Conservation (phyloP, 192 early-diverging fungal species). For the Coemansia asiatica region DNA sequence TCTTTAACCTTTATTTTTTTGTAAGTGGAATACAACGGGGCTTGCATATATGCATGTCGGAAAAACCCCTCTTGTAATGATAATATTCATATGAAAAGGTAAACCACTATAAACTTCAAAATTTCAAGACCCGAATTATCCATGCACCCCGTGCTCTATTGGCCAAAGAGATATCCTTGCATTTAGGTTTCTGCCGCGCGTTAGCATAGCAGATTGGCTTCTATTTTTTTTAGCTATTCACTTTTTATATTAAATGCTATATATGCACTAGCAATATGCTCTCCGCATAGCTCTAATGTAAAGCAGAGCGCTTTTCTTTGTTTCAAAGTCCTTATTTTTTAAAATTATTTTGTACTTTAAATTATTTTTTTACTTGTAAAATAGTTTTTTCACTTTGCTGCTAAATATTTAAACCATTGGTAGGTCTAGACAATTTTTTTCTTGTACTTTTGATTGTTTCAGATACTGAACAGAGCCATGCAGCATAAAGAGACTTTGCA, state of each 20-base stretch:
- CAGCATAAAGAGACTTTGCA: not conserved
- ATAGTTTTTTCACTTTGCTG: not conserved
- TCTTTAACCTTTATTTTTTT: not conserved
- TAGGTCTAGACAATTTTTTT: not conserved
- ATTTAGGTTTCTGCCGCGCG: not conserved
- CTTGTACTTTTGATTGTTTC: not conserved
- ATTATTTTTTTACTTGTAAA: not conserved
- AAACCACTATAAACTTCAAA: not conserved
- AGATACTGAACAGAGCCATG: not conserved
- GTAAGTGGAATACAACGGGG: not conserved
- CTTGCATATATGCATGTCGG: slow-evolving; percentile 1
- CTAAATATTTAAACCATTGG: not conserved
- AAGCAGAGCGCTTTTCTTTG: not conserved
- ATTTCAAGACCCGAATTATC: not conserved
- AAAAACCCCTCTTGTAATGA: not conserved
- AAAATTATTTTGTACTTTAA: not conserved
- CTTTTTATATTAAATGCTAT: not conserved
- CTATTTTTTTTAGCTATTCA: not conserved
- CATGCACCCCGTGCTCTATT: not conserved
- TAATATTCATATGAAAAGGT: not conserved
- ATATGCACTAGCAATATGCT: not conserved
- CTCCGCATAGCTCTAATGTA: not conserved
- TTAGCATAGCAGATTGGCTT: not conserved
- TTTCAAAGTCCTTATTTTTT: not conserved
- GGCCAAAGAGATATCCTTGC: not conserved